phyloP scores from a whole-genome alignment of 257 asterid genomes.

The Nicotiana benthamiana region DNA sequence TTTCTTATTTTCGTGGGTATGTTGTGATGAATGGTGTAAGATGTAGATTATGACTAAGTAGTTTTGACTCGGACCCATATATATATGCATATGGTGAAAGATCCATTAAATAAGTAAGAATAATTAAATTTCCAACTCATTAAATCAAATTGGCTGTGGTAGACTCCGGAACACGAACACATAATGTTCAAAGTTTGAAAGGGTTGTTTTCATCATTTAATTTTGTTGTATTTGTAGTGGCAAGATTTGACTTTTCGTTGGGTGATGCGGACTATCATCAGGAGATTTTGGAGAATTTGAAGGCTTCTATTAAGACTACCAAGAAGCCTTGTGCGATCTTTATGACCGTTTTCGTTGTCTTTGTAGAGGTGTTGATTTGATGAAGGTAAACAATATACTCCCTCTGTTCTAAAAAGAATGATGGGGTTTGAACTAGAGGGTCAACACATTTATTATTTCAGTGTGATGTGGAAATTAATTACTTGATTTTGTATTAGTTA shows the following conservation, averaged over 20 bases:
- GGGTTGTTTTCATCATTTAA: neutral
- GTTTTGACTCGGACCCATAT: no score
- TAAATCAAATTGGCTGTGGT: no score
- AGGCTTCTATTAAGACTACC: slow-evolving; percentile 53
- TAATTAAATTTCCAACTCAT: no score
- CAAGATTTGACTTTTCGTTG: slow-evolving; percentile 92
- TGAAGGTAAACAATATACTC: neutral
- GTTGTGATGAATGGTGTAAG: no score
- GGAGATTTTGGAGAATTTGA: slow-evolving; percentile 83
- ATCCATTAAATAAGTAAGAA: no score
- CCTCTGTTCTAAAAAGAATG: neutral
- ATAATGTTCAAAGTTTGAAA: neutral
- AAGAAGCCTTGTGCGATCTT: slow-evolving; percentile 87
- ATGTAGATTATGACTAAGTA: no score
- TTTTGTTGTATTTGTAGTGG: slow-evolving; percentile 42
- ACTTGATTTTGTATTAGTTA: no score
- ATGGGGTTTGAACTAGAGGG: neutral
- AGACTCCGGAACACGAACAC: no score
- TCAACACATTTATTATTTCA: neutral
- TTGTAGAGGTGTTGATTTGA: neutral
- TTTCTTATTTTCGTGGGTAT: no score
- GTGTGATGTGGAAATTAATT: no score
- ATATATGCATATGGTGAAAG: no score
- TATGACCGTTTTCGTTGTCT: slow-evolving; percentile 1
- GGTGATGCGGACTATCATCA: slow-evolving; percentile 78